These are phyloP conservation scores for Xylaria sp. DNA, from an alignment of 2,329 filamentous ascomycete genomes.

Conservation along the genomic window DNA sequence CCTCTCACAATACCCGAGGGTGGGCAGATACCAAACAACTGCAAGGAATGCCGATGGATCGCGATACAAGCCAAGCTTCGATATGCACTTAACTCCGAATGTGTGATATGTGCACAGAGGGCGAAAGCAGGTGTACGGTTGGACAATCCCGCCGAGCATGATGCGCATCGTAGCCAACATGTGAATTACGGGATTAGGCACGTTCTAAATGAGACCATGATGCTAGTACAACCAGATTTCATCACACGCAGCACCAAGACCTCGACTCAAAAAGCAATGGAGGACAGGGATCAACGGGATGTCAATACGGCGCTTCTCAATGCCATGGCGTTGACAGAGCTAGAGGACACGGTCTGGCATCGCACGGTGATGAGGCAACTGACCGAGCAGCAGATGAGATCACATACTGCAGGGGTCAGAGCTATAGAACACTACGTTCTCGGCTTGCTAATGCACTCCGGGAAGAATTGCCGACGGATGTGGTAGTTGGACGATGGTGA, in stretches of 20 bases:
- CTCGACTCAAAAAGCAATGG: slow-evolving; percentile 31
- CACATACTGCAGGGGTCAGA: slow-evolving; percentile 31
- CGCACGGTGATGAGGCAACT: slow-evolving; percentile 32
- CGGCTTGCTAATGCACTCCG: slow-evolving; percentile 16
- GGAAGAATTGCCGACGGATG: slow-evolving; percentile 34
- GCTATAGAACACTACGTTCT: slow-evolving; percentile 36
- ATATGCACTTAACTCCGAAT: slow-evolving; percentile 37
- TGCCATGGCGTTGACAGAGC: slow-evolving; percentile 41
- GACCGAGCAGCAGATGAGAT: slow-evolving; percentile 32
- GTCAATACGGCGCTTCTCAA: slow-evolving; percentile 39
- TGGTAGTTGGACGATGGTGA: slow-evolving; percentile 35
- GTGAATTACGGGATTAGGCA: slow-evolving; percentile 32
- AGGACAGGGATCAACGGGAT: slow-evolving; percentile 39
- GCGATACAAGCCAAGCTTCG: slow-evolving; percentile 34
- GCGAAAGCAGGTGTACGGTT: slow-evolving; percentile 9
- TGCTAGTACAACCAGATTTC: slow-evolving; percentile 42
- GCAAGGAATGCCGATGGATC: slow-evolving; percentile 44
- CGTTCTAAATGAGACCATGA: slow-evolving; percentile 32
- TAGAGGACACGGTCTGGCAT: slow-evolving; percentile 43
- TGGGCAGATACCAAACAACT: slow-evolving; percentile 34
- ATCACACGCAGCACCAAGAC: slow-evolving; percentile 37
- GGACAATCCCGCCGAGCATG: slow-evolving; percentile 34
- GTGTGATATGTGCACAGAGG: slow-evolving; percentile 38
- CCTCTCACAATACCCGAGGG: slow-evolving; percentile 44
- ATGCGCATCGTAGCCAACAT: slow-evolving; percentile 39